phyloP scores from a whole-genome alignment of 176 grass and related monocot genomes.

The Triticum dicoccoides region DNA sequence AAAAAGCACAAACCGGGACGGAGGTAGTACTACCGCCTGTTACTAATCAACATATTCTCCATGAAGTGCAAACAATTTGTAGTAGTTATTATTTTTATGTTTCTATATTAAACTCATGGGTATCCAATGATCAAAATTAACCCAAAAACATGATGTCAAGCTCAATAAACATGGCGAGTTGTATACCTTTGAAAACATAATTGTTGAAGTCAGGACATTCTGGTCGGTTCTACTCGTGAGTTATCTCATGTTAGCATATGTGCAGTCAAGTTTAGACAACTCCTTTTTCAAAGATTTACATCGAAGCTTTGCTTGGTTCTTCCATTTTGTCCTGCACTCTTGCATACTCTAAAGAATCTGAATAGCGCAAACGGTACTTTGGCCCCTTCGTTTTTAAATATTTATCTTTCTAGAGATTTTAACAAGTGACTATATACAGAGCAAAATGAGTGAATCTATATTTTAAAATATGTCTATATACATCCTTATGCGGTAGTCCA shows the following conservation, averaged over 20 bases:
- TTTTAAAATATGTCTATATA: no score
- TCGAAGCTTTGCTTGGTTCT: conserved; percentile 34
- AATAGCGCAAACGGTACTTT: conserved; percentile 53
- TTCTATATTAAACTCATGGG: not conserved
- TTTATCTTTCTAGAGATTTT: no score
- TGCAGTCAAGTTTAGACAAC: conserved; percentile 38
- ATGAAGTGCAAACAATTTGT: conserved; percentile 3
- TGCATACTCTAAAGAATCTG: conserved; percentile 44
- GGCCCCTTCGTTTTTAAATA: not conserved
- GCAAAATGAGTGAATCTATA: no score
- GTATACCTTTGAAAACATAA: conserved; percentile 35
- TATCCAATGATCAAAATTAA: conserved; percentile 14
- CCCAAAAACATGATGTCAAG: not conserved
- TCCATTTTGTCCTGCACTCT: conserved; percentile 47
- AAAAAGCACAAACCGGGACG: no score
- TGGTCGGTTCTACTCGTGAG: conserved; percentile 18
- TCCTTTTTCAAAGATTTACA: conserved; percentile 14
- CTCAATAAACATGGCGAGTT: not conserved
- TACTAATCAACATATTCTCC: not conserved
- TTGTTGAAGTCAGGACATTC: conserved; percentile 29
- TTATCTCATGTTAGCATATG: conserved; percentile 39
- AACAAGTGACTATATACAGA: no score
- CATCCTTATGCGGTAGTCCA: no score
- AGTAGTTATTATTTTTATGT: not conserved
- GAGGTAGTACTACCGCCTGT: no score